A percentile compares a stretch with the other conserved stretches of the same genome.
These are phyloP conservation scores for Penicillium sp. DNA, from an alignment of 2,329 filamentous ascomycete genomes.

Conservation along the genomic window DNA sequence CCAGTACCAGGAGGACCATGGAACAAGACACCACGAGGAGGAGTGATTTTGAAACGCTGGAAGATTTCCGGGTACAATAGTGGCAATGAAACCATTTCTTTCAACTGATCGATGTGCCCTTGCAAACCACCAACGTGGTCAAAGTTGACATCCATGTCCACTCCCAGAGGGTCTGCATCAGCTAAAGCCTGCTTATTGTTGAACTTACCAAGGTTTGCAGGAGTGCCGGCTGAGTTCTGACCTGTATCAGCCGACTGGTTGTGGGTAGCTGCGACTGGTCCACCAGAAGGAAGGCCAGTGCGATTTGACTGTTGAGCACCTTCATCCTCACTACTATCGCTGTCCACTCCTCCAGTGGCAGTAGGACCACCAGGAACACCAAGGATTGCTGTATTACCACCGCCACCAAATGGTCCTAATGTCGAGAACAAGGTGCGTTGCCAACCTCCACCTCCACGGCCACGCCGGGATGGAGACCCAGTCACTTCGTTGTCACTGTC, in stretches of 20 bases:
- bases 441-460: conserved; percentile 61
- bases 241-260: conserved; percentile 57
- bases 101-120: conserved; percentile 92
- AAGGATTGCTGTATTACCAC: conserved; percentile 69
- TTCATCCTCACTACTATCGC: conserved; percentile 96
- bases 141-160: conserved; percentile 90
- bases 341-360: conserved; percentile 77
- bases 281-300: conserved; percentile 60
- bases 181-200: conserved; percentile 90
- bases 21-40: conserved; percentile 90
- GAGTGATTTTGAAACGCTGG: conserved; percentile 84
- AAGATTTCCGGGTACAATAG: conserved; percentile 95
- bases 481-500: conserved; percentile 66
- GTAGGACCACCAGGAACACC: conserved; percentile 67
- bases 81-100: conserved; percentile 97
- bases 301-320: conserved; percentile 60
- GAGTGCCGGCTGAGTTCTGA: conserved; percentile 58
- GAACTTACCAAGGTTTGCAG: conserved; percentile 86
- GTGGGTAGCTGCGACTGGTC: conserved; percentile 52
- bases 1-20: conserved; percentile 96
- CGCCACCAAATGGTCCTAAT: conserved; percentile 86
- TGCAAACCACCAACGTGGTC: conserved; percentile 90
- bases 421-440: conserved; percentile 85
- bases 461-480: conserved; percentile 67
- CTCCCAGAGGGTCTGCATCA: conserved; percentile 90